Evolutionary conservation across 805 yeast species (phyloP), one percentile per base, ranked within the genome.

Genomic region (Clavispora fructus): DNA sequence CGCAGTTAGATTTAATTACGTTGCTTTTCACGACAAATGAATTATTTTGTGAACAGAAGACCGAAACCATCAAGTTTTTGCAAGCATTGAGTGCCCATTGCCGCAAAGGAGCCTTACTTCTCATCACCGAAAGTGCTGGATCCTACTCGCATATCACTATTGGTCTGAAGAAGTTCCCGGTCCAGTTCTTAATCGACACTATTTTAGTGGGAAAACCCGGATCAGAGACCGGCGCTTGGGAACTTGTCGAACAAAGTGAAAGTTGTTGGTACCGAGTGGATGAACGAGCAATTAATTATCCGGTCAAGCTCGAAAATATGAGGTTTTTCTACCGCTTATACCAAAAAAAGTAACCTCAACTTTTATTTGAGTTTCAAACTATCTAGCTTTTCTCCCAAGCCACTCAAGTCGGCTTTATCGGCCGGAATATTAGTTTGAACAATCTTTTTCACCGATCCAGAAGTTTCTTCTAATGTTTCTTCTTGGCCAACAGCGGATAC

Each of bases 71-170:
- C 33, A 67, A 73, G 28, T 49, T 54, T 33, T 47, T 54, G 40
- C 56, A 54, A 25, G 39, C 65, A 10, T 62, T 89, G 47, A 74
- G 78, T 44, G 52, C 58, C 6, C 37, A 59, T 7, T 87, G 95
- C 62, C 59, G 64, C 31, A 45, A 62, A 1, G 94, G 91, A 0
- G 65, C 87, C 13, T 62, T 77, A 27, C 63, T 89, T 31, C 68
- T 90, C 39, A 79, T 89, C 23, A 79, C 87, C 1, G 97, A 89
- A 58, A 84, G 94, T 65, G 97, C 97, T 0, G 96, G 97, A 0
- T 85, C 95, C 9, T 89, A 83, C 63, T 87, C 95, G 1, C 83
- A 87, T 55, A 85, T 89, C 33, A 74, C 80, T 2, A 75, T 89
- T 38, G 96, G 96, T 4, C 63, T 79, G 28, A 88, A 85, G 61